These are phyloP conservation scores for Chalciporus piperatoides DNA, from an alignment of 1,284 basidiomycete genomes.

Conservation along the genomic window DNA sequence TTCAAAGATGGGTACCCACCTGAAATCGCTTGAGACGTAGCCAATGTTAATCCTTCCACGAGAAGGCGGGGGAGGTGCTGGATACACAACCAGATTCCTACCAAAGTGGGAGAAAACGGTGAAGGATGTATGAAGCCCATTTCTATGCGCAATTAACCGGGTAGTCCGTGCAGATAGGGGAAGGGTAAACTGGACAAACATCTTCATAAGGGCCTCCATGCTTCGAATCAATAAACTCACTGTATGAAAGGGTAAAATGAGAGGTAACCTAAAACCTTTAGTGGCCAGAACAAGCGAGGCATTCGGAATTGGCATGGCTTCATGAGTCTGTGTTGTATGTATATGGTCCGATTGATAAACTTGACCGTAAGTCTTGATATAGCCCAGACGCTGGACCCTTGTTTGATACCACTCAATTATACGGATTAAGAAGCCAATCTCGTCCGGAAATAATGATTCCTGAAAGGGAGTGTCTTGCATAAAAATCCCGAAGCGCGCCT, in stretches of 20 bases:
- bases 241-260: constrained; percentile 59
- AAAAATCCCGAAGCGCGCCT: constrained; percentile 36
- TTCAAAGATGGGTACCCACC: constrained; percentile 30
- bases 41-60: constrained; percentile 50
- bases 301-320: constrained; percentile 25
- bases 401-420: constrained; percentile 51
- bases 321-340: constrained; percentile 7
- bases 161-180: constrained; percentile 48
- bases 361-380: constrained; percentile 41
- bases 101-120: constrained; percentile 40
- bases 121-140: constrained; percentile 54
- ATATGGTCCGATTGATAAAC: constrained; percentile 20
- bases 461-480: constrained; percentile 31
- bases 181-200: constrained; percentile 47
- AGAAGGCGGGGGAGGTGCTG: constrained; percentile 47
- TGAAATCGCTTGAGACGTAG: constrained; percentile 59
- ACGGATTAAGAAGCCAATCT: constrained; percentile 52
- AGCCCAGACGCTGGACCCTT: constrained; percentile 49
- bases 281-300: constrained; percentile 34
- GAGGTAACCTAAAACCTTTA: constrained; percentile 43
- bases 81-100: constrained; percentile 20
- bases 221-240: constrained; percentile 26
- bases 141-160: constrained; percentile 56
- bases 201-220: background rate
- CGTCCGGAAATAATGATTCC: constrained; percentile 35